Evolutionary conservation across 2,329 filamentous ascomycete genomes (phyloP), one percentile per base, ranked within the genome.

Genomic region (Fusarium sp.): DNA sequence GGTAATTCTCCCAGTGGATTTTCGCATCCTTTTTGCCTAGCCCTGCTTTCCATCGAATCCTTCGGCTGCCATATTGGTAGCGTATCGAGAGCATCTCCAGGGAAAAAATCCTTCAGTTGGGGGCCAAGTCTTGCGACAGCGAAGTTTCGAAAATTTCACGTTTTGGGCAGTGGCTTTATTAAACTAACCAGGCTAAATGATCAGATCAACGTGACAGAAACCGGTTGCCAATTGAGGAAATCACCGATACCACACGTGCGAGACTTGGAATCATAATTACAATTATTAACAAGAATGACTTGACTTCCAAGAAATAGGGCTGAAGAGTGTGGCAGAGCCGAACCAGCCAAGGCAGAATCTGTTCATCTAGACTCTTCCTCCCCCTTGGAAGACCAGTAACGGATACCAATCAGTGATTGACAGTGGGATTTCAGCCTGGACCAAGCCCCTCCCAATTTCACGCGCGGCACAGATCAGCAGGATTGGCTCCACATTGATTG

Each of bases 361-460:
- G 13, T 33, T 53, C 23, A 41, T 41, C 49, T 41, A 53, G 20
- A 38, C 48, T 8, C n/a, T 52, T n/a, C 13, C 32, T n/a, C 32
- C 32, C 32, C 32, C 18, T 35, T 26, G 23, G 46, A 14, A 23
- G 46, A 49, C 33, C 11, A 18, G 32, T 4, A 18, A 23, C 46
- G 23, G 15, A 50, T 50, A 30, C 46, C 46, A 50, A 50, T 50
- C 32, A 26, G 23, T 23, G 23, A 7, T 38, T 38, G 3, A 13
- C 33, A 33, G 23, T 35, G 17, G 18, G 20, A 38, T 23, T 33
- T 44, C 13, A 44, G 37, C 46, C 49, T 45, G 20, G 38, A 52
- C 30, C 33, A 44, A 30, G 23, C 55, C 44, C 46, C 46, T 59
- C 56, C 46, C 41, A 59, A 59, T 59, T 42, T 54, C 53, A 42